These are phyloP conservation scores for Scutellaria minor DNA, from an alignment of 257 asterid genomes.

Conservation along the genomic window DNA sequence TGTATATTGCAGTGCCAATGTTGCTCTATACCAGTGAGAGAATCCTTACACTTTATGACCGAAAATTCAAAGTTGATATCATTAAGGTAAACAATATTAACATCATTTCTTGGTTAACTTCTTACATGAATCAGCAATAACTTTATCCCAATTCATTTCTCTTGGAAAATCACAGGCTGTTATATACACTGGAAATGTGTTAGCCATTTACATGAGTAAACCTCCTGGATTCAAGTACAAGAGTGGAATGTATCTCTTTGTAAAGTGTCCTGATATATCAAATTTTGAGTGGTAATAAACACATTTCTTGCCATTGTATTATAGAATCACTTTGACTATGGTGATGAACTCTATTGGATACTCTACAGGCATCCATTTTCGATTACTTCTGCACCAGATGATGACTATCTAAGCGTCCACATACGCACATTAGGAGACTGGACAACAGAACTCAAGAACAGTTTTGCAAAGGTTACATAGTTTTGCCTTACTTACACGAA, in stretches of 20 bases:
- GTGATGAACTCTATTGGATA: not conserved
- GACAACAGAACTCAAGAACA: constrained; percentile 78
- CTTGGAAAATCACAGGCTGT: constrained; percentile 65
- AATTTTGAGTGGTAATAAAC: constrained; percentile 67
- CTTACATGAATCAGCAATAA: not conserved
- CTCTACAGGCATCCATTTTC: constrained; percentile 90
- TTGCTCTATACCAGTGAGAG: constrained; percentile 66
- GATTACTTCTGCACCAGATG: constrained; percentile 96
- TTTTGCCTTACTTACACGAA: not conserved
- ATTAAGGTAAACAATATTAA: constrained; percentile 52
- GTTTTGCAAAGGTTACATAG: constrained; percentile 61
- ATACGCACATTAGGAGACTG: constrained; percentile 90
- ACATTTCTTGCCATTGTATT: not conserved
- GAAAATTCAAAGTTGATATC: constrained; percentile 56
- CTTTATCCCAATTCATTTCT: not conserved
- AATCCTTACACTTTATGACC: constrained; percentile 63
- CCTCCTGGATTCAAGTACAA: constrained; percentile 86
- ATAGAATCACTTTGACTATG: not conserved
- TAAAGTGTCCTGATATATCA: constrained; percentile 83
- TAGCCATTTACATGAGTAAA: constrained; percentile 83
- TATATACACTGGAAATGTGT: constrained; percentile 81
- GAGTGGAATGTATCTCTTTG: constrained; percentile 96
- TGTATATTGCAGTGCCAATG: constrained; percentile 74
- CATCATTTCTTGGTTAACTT: not conserved
- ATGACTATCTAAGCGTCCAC: constrained; percentile 76